Evolutionary conservation across 768 basidiomycete genomes (phyloP).

Genomic region (Amanita rimosa): DNA sequence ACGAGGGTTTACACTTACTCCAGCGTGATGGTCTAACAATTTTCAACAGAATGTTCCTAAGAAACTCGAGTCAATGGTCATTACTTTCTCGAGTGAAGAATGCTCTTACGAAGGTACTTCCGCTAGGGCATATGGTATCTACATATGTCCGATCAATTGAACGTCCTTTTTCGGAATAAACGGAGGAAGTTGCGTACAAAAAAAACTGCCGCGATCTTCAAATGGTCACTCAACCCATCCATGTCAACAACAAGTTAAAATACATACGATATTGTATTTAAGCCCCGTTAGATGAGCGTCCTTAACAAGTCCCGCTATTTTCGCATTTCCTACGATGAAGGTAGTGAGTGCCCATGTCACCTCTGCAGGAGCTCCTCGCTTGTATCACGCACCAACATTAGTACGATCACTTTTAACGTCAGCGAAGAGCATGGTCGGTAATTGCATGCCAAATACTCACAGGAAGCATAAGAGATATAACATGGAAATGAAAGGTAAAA

Average conservation of each 20-base stretch:
- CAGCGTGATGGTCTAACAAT: constrained; percentile 16
- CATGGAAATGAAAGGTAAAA: constrained; percentile 32
- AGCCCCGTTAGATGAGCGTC: constrained; percentile 15
- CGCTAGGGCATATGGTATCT: constrained; percentile 18
- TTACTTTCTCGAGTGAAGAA: background rate
- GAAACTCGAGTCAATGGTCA: background rate
- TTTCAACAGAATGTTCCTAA: constrained; percentile 16
- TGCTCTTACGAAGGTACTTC: constrained; percentile 18
- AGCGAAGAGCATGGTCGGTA: background rate
- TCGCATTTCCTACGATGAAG: constrained; percentile 12
- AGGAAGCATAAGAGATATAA: constrained; percentile 36
- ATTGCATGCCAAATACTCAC: constrained; percentile 18
- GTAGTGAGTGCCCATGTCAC: background rate
- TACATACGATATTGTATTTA: constrained; percentile 16
- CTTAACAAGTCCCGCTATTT: constrained; percentile 16
- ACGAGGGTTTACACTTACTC: constrained; percentile 10
- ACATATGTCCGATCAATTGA: background rate
- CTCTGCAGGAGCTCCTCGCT: too few relatives aligned
- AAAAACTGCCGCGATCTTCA: constrained; percentile 14
- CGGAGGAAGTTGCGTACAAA: constrained; percentile 10
- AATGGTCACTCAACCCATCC: constrained; percentile 1
- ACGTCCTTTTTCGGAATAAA: background rate
- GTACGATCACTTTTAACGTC: constrained; percentile 13
- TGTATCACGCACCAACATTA: constrained; percentile 13
- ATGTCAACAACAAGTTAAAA: background rate